Percentiles rank a stretch among this genome's conserved stretches.
Conservation (phyloP, 768 basidiomycete genomes). For the Dioszegia hungarica region DNA sequence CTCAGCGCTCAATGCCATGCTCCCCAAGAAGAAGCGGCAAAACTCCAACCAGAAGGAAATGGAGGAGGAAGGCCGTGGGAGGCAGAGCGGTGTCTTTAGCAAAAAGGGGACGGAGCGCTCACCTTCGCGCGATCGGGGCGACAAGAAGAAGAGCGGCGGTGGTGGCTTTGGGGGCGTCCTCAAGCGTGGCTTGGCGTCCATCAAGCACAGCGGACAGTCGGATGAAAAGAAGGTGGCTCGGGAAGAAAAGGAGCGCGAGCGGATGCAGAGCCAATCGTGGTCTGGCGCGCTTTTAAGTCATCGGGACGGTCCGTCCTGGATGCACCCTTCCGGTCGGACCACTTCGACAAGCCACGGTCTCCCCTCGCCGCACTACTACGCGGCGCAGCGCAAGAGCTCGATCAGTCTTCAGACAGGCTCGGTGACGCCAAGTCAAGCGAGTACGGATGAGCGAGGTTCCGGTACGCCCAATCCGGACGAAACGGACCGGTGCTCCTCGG, state of each 20-base stretch:
- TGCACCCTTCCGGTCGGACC: conserved; percentile 13
- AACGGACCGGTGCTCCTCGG: background rate
- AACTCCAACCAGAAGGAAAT: background rate
- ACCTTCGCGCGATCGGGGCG: conserved; percentile 15
- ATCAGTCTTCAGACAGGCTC: background rate
- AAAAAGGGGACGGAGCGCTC: conserved; percentile 7
- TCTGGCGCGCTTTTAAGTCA: conserved; percentile 18
- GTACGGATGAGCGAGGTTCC: background rate
- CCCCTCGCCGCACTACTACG: background rate
- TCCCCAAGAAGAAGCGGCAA: conserved; percentile 18
- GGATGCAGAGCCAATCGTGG: conserved; percentile 41
- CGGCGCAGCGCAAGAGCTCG: background rate
- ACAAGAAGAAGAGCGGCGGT: conserved; percentile 23
- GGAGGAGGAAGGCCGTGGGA: background rate
- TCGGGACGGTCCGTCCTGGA: conserved; percentile 7
- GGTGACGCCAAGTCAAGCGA: background rate
- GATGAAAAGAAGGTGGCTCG: conserved; percentile 31
- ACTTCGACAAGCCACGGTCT: conserved; percentile 5
- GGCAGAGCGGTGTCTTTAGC: background rate
- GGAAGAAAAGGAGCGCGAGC: conserved; percentile 39
- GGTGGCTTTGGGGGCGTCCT: conserved; percentile 31
- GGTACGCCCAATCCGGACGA: background rate
- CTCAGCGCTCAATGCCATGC: conserved; percentile 2
- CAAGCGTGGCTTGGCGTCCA: conserved; percentile 35
- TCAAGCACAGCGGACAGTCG: conserved; percentile 16